Base-by-base conservation (phyloP, 2,329 filamentous ascomycete genomes). In the Nemania sp. region DNA sequence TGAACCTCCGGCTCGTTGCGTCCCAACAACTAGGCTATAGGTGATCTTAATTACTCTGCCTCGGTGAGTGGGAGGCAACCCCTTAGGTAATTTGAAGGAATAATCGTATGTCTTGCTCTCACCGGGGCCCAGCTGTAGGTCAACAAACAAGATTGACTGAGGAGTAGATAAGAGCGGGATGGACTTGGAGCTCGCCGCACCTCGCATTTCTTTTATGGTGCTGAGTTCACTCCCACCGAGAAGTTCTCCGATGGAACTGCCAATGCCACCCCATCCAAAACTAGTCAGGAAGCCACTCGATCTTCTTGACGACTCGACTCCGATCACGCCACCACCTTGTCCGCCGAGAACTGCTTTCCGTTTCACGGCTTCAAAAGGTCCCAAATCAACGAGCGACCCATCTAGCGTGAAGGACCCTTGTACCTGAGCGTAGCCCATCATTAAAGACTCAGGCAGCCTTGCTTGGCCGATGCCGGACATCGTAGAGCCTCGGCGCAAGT, bases 391-490 rank as follows among this genome's bases (percentile, higher is more conserved):
- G 19, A 99, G 76, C 1, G 94, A 96, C 0, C 91, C 91, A 67
- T 99, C 94, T 6, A 99, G 75, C 0, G 86, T 91, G 64, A 99
- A 99, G 0, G 90, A 92, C 3, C 94, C 94, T 71, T 91, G 89
- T 2, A 97, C 84, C 65, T 99, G 94, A 2, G 90, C 93, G 72
- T 96, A 99, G 0, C 92, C 94, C 94, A 99, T 99, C 85, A 99
- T 95, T 49, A 99, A 75, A 1, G 88, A 86, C 69, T 97, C 92
- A 0, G 90, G 85, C 33, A 77, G 70, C 63, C 74, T 77, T 34
- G 76, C 68, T 41, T 75, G 74, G 57, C 75, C 73, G 54, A 70
- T 68, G 49, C 59, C 71, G 56, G 70, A 66, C 49, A 79, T 65
- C 46, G 71, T 74, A 23, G 80, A 78, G 56, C 72, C 73, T 44